phyloP scores from a whole-genome alignment of 495 filamentous ascomycete genomes.

The Penicillium robsamsonii region DNA sequence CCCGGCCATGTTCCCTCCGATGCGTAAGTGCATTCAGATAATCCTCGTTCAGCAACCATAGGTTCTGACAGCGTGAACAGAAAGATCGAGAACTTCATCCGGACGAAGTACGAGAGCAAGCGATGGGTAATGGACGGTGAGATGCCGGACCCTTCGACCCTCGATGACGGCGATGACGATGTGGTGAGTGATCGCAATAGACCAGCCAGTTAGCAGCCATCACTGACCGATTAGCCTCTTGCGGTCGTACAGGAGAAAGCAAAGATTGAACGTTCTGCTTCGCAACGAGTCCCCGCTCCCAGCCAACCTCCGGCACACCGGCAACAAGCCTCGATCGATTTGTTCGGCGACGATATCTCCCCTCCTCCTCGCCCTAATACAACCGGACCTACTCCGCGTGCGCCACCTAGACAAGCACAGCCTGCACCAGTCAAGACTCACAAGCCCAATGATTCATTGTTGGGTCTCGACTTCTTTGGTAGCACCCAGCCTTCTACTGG shows the following conservation, averaged over 20 bases:
- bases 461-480: constrained; percentile 93
- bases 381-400: constrained; percentile 55
- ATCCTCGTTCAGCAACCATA: background rate
- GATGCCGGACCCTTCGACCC: constrained; percentile 85
- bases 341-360: constrained; percentile 61
- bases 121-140: constrained; percentile 97
- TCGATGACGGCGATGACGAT: constrained; percentile 82
- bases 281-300: constrained; percentile 45
- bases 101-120: constrained; percentile 97
- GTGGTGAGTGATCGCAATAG: constrained; percentile 46
- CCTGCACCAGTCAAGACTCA: constrained; percentile 55
- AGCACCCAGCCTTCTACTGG: constrained; percentile 60
- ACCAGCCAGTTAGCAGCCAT: background rate
- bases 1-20: constrained; percentile 94
- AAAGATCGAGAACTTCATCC: constrained; percentile 99
- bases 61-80: constrained; percentile 30
- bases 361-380: constrained; percentile 65
- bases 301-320: constrained; percentile 45
- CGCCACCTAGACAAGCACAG: constrained; percentile 57
- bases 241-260: constrained; percentile 72
- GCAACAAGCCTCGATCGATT: constrained; percentile 53
- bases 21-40: constrained; percentile 52
- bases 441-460: constrained; percentile 77
- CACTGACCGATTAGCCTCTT: constrained; percentile 55
- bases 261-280: constrained; percentile 61